These are phyloP conservation scores for Penicillium olsonii DNA, from an alignment of 2,329 filamentous ascomycete species.

Conservation along the genomic window DNA sequence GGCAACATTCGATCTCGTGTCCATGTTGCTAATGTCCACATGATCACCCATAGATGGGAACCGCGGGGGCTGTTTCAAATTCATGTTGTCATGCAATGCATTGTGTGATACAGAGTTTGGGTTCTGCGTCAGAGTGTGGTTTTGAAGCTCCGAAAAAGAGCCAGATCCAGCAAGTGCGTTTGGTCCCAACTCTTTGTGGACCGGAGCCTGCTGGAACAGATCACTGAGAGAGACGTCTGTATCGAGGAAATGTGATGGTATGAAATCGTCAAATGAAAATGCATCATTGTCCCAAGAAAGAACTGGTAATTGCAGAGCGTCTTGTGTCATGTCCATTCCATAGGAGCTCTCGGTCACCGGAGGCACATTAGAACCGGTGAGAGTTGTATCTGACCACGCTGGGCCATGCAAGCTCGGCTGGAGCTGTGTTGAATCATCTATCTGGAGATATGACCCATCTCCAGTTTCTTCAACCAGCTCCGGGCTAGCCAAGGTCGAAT, in stretches of 20 bases:
- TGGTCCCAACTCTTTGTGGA: background rate
- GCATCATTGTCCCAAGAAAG: slow-evolving; percentile 13
- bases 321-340: background rate
- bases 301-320: background rate
- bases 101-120: background rate
- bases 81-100: background rate
- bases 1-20: background rate
- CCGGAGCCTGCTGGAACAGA: slow-evolving; percentile 3
- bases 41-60: background rate
- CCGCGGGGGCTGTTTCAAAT: background rate
- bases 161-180: background rate
- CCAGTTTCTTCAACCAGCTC: background rate
- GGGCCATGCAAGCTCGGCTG: background rate
- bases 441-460: background rate
- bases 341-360: background rate
- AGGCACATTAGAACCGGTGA: background rate
- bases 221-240: slow-evolving; percentile 60
- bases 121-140: background rate
- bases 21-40: background rate
- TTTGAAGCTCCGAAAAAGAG: background rate
- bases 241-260: slow-evolving; percentile 58
- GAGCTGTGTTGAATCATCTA: background rate
- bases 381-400: background rate
- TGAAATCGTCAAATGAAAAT: slow-evolving; percentile 51
- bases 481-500: background rate